phyloP scores from a whole-genome alignment of 345 rosid species.

The Hibiscus trionum region DNA sequence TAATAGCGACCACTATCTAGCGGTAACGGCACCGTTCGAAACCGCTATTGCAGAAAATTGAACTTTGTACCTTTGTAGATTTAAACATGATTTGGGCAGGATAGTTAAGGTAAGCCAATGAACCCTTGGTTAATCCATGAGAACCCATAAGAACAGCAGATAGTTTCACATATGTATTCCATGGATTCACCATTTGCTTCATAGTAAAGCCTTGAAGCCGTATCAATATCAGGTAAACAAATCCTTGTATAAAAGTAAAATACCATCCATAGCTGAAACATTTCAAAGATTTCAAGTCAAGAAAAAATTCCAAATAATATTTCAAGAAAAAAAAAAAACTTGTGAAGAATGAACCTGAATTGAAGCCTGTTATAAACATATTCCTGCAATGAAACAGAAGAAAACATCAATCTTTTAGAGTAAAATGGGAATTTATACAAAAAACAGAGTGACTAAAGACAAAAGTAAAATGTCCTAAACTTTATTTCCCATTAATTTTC shows the following conservation, averaged over 20 bases:
- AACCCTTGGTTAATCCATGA: conserved; percentile 91
- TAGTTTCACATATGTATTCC: conserved; percentile 87
- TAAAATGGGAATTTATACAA: too few relatives aligned
- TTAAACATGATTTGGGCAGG: conserved; percentile 99
- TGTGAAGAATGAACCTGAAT: conserved; percentile 46
- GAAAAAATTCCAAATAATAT: background rate
- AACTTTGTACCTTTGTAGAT: conserved; percentile 70
- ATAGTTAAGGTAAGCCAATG: conserved; percentile 91
- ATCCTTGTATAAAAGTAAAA: conserved; percentile 96
- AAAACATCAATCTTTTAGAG: background rate
- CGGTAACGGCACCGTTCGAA: too few relatives aligned
- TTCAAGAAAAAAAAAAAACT: background rate
- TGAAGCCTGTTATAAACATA: conserved; percentile 87
- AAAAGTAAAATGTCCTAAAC: too few relatives aligned
- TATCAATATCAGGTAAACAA: conserved; percentile 76
- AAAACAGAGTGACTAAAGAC: too few relatives aligned
- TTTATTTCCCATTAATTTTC: background rate
- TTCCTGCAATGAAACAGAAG: conserved; percentile 42
- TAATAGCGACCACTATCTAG: too few relatives aligned
- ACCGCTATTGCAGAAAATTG: too few relatives aligned
- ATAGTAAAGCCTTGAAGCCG: conserved; percentile 87
- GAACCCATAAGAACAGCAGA: conserved; percentile 98
- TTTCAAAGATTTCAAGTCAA: background rate
- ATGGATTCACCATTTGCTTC: conserved; percentile 90
- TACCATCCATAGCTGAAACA: conserved; percentile 93